These are phyloP conservation scores for Microascus cirrosus DNA, from an alignment of 2,329 filamentous ascomycete genomes.

Conservation along the genomic window DNA sequence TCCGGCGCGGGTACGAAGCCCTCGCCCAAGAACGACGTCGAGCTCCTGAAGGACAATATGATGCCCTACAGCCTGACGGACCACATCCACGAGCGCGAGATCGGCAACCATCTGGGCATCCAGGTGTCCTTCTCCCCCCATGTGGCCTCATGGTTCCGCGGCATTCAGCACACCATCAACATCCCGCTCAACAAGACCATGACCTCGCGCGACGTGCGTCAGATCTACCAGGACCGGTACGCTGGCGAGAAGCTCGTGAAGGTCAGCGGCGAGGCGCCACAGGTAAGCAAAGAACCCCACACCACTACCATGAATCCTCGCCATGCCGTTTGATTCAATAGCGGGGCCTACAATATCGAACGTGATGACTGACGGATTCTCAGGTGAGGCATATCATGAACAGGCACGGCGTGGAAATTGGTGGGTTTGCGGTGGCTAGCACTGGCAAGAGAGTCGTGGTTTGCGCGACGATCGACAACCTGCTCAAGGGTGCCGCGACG, in stretches of 20 bases:
- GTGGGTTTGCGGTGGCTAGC: conserved; percentile 87
- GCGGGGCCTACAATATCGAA: too few species aligned
- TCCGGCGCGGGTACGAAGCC: conserved; percentile 93
- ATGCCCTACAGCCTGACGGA: conserved; percentile 86
- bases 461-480: conserved; percentile 86
- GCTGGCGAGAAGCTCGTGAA: conserved; percentile 93
- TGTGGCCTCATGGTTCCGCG: conserved; percentile 94
- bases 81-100: conserved; percentile 91
- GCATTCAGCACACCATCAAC: conserved; percentile 84
- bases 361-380: neutral
- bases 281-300: neutral
- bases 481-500: conserved; percentile 85
- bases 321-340: too few species aligned
- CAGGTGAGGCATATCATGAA: conserved; percentile 70
- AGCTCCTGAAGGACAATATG: conserved; percentile 73
- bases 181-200: conserved; percentile 79
- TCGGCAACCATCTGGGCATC: conserved; percentile 64
- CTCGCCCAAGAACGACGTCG: conserved; percentile 83
- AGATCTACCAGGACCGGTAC: conserved; percentile 92
- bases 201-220: conserved; percentile 83
- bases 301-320: conserved; percentile 16
- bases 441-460: conserved; percentile 87
- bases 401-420: conserved; percentile 86
- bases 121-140: conserved; percentile 83
- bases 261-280: conserved; percentile 74